phyloP scores from a whole-genome alignment of 176 grass and related monocot genomes.

The Pontederia crassipes region DNA sequence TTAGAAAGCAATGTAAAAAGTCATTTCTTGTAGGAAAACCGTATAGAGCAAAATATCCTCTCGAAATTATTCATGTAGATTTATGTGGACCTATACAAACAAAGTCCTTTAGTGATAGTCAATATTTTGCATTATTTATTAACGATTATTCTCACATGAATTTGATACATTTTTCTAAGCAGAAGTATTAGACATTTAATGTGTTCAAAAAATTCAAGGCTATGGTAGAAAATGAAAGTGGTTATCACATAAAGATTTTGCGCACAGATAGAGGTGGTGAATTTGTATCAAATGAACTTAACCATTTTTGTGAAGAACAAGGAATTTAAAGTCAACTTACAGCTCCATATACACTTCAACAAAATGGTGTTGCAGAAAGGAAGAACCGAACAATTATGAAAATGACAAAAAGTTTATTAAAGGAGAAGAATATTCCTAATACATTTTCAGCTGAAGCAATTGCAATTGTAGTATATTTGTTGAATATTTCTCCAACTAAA shows the following conservation, averaged over 20 bases:
- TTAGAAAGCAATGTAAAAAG: not conserved
- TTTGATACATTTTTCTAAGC: slow-evolving; percentile 3
- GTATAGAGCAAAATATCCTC: not conserved
- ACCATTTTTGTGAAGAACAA: not conserved
- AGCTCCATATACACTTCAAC: not conserved
- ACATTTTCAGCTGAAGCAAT: not conserved
- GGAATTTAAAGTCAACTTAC: not conserved
- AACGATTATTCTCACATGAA: slow-evolving; percentile 4
- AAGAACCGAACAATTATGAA: not conserved
- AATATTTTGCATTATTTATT: slow-evolving; percentile 1
- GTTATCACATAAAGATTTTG: not conserved
- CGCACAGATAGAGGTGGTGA: not conserved
- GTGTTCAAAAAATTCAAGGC: not conserved
- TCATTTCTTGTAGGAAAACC: not conserved
- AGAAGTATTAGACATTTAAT: not conserved
- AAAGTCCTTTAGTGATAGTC: not conserved
- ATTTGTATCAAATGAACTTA: not conserved
- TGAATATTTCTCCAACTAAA: slow-evolving; percentile 7
- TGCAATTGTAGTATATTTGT: not conserved
- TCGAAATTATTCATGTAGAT: not conserved
- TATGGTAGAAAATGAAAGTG: not conserved
- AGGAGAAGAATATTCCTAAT: not conserved
- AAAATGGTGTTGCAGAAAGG: not conserved
- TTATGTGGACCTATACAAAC: not conserved
- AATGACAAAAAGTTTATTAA: not conserved